Base-by-base conservation (phyloP, 345 rosid species). In the Salix udensis region DNA sequence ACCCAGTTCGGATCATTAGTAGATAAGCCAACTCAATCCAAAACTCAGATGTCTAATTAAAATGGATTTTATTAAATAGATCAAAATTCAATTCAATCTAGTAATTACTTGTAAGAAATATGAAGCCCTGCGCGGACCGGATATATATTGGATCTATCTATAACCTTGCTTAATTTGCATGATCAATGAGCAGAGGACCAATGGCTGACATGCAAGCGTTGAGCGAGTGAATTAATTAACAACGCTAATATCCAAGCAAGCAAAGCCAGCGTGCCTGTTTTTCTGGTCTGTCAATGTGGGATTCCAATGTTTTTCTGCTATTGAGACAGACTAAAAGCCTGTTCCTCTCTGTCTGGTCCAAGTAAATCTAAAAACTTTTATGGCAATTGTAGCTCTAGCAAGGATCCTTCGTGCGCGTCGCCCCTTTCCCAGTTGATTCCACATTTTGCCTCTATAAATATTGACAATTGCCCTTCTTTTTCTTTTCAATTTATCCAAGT, bases 341-440 rank as follows among this genome's bases (percentile, higher is more conserved):
- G 62, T 23, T 58, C 62, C 62, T 58, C 13, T 58, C 62, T 58
- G 26, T 58, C 62, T n/a, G 6, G 24, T 58, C 62, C 62, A 23
- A n/a, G 26, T 58, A 58, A 9, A 3, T 58, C 23, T 2, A 42
- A 42, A 36, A 3, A 11, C 46, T 42, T 2, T 42, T 42, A 42
- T 11, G 13, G 14, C 46, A 42, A 42, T 42, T 11, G 46, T 42
- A 42, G 46, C 44, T 40, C 36, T 34, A 4, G 36, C 46, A 2
- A 60, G 39, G 24, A 19, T 67, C 79, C 90, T 89, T 90, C 89
- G 91, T 80, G 81, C 50, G 70, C 80, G 75, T 86, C 89, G 91
- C 86, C 83, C 80, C 16, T 4, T 30, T 82, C 26, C 80, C 83
- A 75, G 76, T 69, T 76, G 82, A 50, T 62, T 55, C 30, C 36